Conservation (phyloP, 169 alveolate genomes). For the Babesia gibsoni region DNA sequence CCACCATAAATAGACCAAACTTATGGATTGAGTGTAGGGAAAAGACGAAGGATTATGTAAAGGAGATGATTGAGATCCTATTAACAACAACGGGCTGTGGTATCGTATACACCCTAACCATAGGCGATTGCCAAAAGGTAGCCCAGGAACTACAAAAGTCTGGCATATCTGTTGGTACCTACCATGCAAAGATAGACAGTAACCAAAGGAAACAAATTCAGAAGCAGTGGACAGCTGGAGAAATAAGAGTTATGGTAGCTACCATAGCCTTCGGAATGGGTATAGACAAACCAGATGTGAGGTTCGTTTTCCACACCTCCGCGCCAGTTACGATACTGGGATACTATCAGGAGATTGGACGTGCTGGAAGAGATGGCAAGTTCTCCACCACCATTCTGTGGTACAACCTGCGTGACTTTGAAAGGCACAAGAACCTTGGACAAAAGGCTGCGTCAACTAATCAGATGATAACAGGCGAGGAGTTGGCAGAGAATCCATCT, state of each 20-base stretch:
- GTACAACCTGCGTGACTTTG: slow-evolving; percentile 72
- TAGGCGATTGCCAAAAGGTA: slow-evolving; percentile 91
- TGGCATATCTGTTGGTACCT: slow-evolving; percentile 79
- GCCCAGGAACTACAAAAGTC: slow-evolving; percentile 80
- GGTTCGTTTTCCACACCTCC: slow-evolving; percentile 94
- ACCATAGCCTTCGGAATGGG: slow-evolving; percentile 99
- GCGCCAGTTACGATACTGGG: slow-evolving; percentile 93
- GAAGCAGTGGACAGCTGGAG: slow-evolving; percentile 89
- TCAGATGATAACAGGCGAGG: slow-evolving; percentile 4
- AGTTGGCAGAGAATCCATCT: background rate
- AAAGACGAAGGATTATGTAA: slow-evolving; percentile 42
- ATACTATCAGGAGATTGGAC: slow-evolving; percentile 95
- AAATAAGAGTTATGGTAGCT: slow-evolving; percentile 91
- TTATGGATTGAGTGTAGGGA: slow-evolving; percentile 82
- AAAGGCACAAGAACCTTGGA: slow-evolving; percentile 57
- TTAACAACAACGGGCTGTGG: slow-evolving; percentile 62
- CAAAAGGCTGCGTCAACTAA: background rate
- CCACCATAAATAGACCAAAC: slow-evolving; percentile 75
- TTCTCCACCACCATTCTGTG: slow-evolving; percentile 74
- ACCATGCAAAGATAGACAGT: slow-evolving; percentile 80
- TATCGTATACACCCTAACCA: slow-evolving; percentile 90
- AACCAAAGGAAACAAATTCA: slow-evolving; percentile 77
- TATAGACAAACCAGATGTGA: slow-evolving; percentile 95
- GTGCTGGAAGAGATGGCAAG: slow-evolving; percentile 98
- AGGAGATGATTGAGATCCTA: slow-evolving; percentile 65